A percentile compares a stretch with the other conserved stretches of the same genome.
Evolutionary conservation across 495 filamentous ascomycete genomes (phyloP).

Genomic region (Hamigera avellanea): DNA sequence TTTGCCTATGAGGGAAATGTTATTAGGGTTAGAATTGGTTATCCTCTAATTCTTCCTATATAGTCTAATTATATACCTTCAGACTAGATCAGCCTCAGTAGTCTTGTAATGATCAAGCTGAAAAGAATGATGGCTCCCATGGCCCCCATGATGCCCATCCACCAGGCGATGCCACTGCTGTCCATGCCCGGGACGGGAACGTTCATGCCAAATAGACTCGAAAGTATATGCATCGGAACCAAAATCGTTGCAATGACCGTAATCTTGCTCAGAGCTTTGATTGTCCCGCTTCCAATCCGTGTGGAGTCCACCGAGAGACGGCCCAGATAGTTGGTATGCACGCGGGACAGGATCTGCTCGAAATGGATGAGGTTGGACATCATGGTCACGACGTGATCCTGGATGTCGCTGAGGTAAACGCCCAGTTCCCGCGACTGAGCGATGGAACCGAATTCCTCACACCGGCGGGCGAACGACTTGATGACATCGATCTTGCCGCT

Average conservation of each 20-base stretch:
- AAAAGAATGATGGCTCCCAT: too few species aligned
- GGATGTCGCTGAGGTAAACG: conserved; percentile 85
- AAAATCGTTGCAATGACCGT: conserved; percentile 89
- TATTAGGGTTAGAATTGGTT: too few species aligned
- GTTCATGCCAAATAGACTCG: conserved; percentile 95
- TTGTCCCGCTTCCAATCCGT: conserved; percentile 59
- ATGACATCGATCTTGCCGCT: conserved; percentile 92
- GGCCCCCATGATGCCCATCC: conserved; percentile 70
- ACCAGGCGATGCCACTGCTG: conserved; percentile 46
- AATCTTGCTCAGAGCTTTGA: conserved; percentile 73
- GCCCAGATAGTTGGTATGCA: conserved; percentile 83
- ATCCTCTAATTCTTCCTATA: too few species aligned
- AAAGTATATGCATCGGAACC: conserved; percentile 82
- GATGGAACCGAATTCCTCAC: conserved; percentile 66
- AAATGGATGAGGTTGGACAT: conserved; percentile 80
- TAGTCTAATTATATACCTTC: too few species aligned
- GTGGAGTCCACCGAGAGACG: conserved; percentile 82
- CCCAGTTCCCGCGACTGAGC: conserved; percentile 84
- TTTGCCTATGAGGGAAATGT: too few species aligned
- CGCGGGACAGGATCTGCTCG: conserved; percentile 84
- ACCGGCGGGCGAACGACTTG: conserved; percentile 90
- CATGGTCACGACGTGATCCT: conserved; percentile 97
- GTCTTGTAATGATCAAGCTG: too few species aligned
- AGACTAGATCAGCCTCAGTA: too few species aligned
- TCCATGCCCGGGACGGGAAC: conserved; percentile 64